Evolutionary conservation across 768 basidiomycete genomes (phyloP).

Genomic region (Tephrocybe sp.): DNA sequence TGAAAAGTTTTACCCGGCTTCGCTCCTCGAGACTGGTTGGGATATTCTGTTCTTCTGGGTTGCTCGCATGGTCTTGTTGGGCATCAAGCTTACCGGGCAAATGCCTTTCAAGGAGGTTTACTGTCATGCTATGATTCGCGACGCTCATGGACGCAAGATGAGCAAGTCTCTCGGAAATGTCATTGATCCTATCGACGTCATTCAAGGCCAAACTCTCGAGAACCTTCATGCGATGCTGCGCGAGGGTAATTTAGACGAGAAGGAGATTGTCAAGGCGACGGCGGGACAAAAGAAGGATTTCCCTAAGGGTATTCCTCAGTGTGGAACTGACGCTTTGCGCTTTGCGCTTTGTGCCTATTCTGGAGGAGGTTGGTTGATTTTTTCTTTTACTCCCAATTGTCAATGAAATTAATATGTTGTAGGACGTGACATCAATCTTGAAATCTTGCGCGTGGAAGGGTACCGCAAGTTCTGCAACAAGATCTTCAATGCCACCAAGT

Average conservation of each 20-base stretch:
- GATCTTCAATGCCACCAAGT: conserved; percentile 98
- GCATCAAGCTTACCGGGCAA: conserved; percentile 82
- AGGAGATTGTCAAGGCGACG: conserved; percentile 88
- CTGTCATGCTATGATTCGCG: conserved; percentile 98
- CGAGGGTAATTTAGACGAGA: conserved; percentile 91
- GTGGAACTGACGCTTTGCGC: conserved; percentile 93
- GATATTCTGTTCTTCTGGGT: conserved; percentile 99
- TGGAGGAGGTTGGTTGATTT: conserved; percentile 61
- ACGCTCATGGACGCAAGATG: conserved; percentile 99
- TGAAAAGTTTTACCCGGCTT: conserved; percentile 81
- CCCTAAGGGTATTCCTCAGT: conserved; percentile 98
- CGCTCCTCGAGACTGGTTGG: conserved; percentile 97
- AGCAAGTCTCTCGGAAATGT: conserved; percentile 98
- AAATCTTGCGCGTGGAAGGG: conserved; percentile 94
- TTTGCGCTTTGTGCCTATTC: conserved; percentile 97
- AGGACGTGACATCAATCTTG: conserved; percentile 97
- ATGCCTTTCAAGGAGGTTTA: conserved; percentile 96
- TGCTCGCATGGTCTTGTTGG: conserved; percentile 95
- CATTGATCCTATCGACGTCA: conserved; percentile 95
- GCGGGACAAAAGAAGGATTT: conserved; percentile 98
- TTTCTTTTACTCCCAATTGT: not conserved
- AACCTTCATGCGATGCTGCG: conserved; percentile 81
- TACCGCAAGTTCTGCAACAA: conserved; percentile 99
- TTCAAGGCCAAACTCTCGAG: conserved; percentile 80
- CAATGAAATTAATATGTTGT: not conserved